Base-by-base conservation (phyloP, 2,329 filamentous ascomycete species). In the Aspergillus floridensis region DNA sequence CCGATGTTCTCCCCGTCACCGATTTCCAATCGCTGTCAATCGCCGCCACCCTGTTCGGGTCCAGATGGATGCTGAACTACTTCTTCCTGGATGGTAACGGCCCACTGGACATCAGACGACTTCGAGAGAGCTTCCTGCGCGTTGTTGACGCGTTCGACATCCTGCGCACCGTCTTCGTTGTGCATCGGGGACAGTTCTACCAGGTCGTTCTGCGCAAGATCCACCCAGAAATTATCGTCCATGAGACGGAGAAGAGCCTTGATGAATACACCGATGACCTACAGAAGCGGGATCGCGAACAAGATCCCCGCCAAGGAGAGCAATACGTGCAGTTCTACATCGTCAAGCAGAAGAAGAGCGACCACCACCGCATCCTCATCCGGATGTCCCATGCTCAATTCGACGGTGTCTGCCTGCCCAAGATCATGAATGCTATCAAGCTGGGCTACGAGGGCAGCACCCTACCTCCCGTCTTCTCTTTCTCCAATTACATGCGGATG, bases 381-480 rank as follows among this genome's bases (percentile, higher is more conserved):
- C 83, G 87, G 58, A 82, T 90, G 57, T 89, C 86, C 0, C 87
- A 90, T 70, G 84, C 87, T 0, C 87, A 89, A 65, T 89, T 89
- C 68, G 87, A 90, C 63, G 87, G 87, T 63, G 86, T 89, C 22
- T 89, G 84, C 64, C 79, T 89, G 8, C 83, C 86, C 0, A 76
- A 81, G n/a, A 80, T 89, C 21, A 81, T 89, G 59, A 79, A 79
- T 19, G 85, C 88, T 66, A 81, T 89, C 46, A 83, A 82, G 3
- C 78, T 80, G 0, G 76, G 87, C 5, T 86, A 83, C 53, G 68
- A 77, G 47, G 78, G 76, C 5, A 72, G 70, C 21, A 69, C 75
- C 11, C 65, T 77, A 4, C 72, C 77, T 4, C 70, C 74, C 4
- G 74, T 77, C 1, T 66, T 74, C 3, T 78, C 80, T 0, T 83